Evolutionary conservation across 352 stramenopile genomes (phyloP).

Genomic region (Globisporangium perplexum): DNA sequence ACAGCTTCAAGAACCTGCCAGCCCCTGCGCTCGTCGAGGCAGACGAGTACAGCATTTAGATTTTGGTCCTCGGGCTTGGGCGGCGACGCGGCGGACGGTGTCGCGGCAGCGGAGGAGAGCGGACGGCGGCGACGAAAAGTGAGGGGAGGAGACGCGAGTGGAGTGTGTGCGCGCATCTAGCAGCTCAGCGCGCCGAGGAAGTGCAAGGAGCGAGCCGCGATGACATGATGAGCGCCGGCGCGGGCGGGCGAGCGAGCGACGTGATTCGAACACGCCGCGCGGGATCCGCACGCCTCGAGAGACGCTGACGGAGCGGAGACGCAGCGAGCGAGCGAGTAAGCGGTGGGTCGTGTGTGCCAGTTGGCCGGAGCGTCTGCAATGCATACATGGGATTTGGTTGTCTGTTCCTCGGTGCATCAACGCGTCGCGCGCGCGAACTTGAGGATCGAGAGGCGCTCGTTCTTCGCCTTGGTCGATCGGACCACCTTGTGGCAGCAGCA

Average conservation of each 20-base stretch:
- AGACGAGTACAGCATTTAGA: slow-evolving; percentile 76
- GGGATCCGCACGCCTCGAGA: not conserved
- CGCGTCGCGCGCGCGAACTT: slow-evolving; percentile 31
- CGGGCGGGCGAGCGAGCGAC: not conserved
- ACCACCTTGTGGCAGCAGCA: slow-evolving; percentile 31
- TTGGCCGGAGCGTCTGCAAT: not conserved
- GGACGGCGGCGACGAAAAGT: too few relatives aligned
- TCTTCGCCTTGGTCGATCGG: slow-evolving; percentile 59
- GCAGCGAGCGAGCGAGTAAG: not conserved
- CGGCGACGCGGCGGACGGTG: too few relatives aligned
- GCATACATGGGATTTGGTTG: slow-evolving; percentile 8
- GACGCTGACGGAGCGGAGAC: not conserved
- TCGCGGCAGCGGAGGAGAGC: too few relatives aligned
- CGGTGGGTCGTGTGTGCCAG: slow-evolving; percentile 4
- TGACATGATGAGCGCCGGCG: not conserved
- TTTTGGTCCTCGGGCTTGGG: not conserved
- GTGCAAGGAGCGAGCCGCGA: not conserved
- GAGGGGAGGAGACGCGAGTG: not conserved
- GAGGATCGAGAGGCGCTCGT: slow-evolving; percentile 71
- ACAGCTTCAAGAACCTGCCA: slow-evolving; percentile 80
- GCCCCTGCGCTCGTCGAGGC: slow-evolving; percentile 61
- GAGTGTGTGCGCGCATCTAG: not conserved
- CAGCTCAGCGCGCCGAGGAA: not conserved
- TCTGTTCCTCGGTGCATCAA: not conserved
- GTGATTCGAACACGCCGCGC: not conserved